Evolutionary conservation across 257 asterid genomes (phyloP).

Genomic region (Jacaranda mimosifolia): DNA sequence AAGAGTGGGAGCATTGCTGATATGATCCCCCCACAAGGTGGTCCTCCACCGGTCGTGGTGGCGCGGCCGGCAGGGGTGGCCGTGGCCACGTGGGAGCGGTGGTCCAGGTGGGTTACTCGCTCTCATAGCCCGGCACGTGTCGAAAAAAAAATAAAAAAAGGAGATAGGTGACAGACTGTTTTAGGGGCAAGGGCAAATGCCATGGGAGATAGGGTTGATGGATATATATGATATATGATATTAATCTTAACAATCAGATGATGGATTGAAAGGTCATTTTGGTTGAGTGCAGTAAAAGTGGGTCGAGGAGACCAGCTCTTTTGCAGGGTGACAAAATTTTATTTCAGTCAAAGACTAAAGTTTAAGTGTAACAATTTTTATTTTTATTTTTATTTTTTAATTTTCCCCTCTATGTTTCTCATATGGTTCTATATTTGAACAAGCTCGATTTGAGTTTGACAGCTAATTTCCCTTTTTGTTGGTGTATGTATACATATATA

Average conservation of each 20-base stretch:
- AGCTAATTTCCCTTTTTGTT: neutral
- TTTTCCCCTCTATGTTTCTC: neutral
- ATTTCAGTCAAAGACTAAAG: slow-evolving; percentile 27
- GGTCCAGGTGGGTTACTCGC: slow-evolving; percentile 66
- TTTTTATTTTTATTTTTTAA: too few relatives aligned
- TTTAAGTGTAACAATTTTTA: neutral
- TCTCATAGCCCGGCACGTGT: slow-evolving; percentile 48
- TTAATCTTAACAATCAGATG: neutral
- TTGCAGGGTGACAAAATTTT: slow-evolving; percentile 16
- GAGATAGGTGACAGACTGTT: slow-evolving; percentile 59
- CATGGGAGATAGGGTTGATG: slow-evolving; percentile 21
- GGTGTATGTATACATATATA: too few relatives aligned
- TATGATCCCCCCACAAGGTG: slow-evolving; percentile 48
- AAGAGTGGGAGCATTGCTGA: slow-evolving; percentile 40
- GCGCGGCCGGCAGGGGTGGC: slow-evolving; percentile 76
- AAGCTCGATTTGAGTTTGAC: slow-evolving; percentile 4
- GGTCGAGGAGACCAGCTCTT: neutral
- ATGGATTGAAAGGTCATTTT: neutral
- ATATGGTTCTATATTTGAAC: slow-evolving; percentile 32
- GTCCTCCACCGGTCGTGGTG: slow-evolving; percentile 73
- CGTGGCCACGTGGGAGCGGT: slow-evolving; percentile 80
- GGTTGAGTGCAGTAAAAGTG: neutral
- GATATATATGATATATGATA: too few relatives aligned
- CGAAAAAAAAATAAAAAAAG: neutral
- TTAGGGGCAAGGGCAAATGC: slow-evolving; percentile 23